These are phyloP conservation scores for Isatis tinctoria DNA, from an alignment of 345 rosid species.

Conservation along the genomic window DNA sequence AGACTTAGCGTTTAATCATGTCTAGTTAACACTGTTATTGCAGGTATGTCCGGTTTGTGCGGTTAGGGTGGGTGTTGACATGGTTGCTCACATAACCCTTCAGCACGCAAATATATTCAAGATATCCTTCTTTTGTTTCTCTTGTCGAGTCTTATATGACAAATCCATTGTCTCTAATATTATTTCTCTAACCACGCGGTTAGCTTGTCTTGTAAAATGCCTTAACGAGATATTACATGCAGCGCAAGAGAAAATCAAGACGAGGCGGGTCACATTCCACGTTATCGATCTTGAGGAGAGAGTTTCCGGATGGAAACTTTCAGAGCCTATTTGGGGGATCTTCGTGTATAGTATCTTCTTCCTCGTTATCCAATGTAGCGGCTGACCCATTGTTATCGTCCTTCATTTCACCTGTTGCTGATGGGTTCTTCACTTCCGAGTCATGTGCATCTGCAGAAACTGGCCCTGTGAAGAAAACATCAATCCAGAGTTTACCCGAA, in stretches of 20 bases:
- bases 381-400: constrained; percentile 90
- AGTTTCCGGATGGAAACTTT: constrained; percentile 80
- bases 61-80: constrained; percentile 80
- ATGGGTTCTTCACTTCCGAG: constrained; percentile 42
- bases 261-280: constrained; percentile 77
- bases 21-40: constrained; percentile 7
- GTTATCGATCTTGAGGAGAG: constrained; percentile 74
- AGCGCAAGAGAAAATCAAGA: constrained; percentile 82
- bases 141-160: neutral
- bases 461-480: constrained; percentile 42
- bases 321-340: constrained; percentile 74
- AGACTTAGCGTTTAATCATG: neutral
- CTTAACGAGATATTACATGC: constrained; percentile 69
- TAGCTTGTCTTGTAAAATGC: constrained; percentile 22
- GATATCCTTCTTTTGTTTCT: constrained; percentile 59
- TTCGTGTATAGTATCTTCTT: constrained; percentile 58
- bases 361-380: constrained; percentile 46
- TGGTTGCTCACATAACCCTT: constrained; percentile 95
- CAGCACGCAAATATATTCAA: constrained; percentile 88
- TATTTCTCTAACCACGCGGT: neutral
- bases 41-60: constrained; percentile 96
- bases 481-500: constrained; percentile 40
- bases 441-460: constrained; percentile 44
- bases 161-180: neutral
- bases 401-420: constrained; percentile 71